Conservation (phyloP, 768 basidiomycete species). For the Auriscalpium orientale region DNA sequence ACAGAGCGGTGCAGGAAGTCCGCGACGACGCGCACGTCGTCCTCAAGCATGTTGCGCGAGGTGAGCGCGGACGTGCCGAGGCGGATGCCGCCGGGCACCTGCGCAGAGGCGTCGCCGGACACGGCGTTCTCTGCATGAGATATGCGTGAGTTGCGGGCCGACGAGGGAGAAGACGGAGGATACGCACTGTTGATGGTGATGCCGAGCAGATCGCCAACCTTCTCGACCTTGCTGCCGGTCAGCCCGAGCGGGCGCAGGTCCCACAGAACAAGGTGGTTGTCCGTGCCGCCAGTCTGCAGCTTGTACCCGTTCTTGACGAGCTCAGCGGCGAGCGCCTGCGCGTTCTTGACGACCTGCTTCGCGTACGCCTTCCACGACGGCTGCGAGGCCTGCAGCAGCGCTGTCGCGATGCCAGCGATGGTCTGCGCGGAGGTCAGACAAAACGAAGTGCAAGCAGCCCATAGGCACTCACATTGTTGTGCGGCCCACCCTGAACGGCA, state of each 20-base stretch:
- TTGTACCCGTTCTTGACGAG: constrained; percentile 82
- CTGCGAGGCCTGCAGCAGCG: constrained; percentile 84
- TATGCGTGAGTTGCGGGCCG: neutral
- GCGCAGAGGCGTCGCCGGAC: constrained; percentile 91
- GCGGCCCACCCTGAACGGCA: constrained; percentile 98
- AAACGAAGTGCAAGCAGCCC: neutral
- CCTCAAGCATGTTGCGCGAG: constrained; percentile 87
- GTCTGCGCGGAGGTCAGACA: constrained; percentile 40
- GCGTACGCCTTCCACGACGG: constrained; percentile 90
- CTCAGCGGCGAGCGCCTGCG: constrained; percentile 62
- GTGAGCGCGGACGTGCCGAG: constrained; percentile 93
- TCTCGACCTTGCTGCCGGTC: constrained; percentile 98
- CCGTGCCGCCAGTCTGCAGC: constrained; percentile 94
- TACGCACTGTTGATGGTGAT: constrained; percentile 91
- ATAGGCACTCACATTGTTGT: constrained; percentile 74
- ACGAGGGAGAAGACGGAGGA: neutral
- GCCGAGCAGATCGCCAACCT: constrained; percentile 92
- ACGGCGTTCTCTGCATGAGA: constrained; percentile 78
- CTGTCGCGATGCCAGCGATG: constrained; percentile 90
- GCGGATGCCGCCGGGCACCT: constrained; percentile 94
- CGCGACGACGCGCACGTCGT: constrained; percentile 81
- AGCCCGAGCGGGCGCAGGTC: constrained; percentile 90
- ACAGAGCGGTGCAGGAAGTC: constrained; percentile 91
- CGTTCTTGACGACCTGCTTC: constrained; percentile 89
- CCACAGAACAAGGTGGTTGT: constrained; percentile 98